Conservation (phyloP, 2,329 filamentous ascomycete species). For the Botrytis sinoallii region DNA sequence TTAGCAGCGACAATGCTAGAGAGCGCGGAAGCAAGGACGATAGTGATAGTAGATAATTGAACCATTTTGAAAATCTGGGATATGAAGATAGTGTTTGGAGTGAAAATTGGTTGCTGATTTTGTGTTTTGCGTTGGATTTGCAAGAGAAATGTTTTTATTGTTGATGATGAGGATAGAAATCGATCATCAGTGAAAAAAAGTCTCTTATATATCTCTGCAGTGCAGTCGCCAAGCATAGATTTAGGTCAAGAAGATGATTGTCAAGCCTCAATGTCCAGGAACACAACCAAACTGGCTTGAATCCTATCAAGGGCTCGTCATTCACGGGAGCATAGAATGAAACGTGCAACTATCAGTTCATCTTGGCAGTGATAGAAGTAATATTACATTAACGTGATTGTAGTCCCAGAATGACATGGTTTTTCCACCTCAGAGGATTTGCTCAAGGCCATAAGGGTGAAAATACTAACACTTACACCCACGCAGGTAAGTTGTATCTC, state of each 20-base stretch:
- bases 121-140: background rate
- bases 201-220: background rate
- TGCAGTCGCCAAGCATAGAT: background rate
- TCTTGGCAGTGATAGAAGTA: background rate
- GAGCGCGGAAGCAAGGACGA: background rate
- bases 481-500: too few relatives aligned
- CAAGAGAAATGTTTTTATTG: background rate
- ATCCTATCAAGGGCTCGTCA: background rate
- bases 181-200: too few relatives aligned
- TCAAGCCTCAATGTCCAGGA: background rate
- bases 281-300: background rate
- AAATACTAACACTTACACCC: background rate
- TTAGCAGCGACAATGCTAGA: background rate
- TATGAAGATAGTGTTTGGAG: background rate
- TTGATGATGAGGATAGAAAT: background rate
- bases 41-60: background rate
- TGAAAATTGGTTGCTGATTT: background rate
- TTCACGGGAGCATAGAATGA: background rate
- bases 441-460: too few relatives aligned
- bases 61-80: background rate
- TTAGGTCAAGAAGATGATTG: background rate
- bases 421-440: background rate
- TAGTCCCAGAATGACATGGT: background rate
- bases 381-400: background rate
- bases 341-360: background rate